Percentiles rank a stretch among this genome's conserved stretches.
Evolutionary conservation across 1,139 yeast genomes (phyloP).

Genomic region (Magnusiomyces magnusii): DNA sequence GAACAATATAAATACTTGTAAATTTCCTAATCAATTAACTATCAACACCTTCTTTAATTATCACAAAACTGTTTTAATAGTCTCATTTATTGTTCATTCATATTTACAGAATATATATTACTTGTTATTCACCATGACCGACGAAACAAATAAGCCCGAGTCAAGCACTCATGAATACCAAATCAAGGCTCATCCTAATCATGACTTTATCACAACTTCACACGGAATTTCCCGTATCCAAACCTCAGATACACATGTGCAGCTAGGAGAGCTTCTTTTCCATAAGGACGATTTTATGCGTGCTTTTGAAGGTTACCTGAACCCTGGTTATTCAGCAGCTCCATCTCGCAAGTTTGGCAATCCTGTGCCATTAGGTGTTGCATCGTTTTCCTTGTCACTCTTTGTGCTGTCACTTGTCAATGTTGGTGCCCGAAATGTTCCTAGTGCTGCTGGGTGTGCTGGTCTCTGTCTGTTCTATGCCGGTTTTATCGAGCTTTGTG

Average conservation of each 20-base stretch:
- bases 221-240: slow-evolving; percentile 2
- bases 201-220: not conserved
- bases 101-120: too few species aligned
- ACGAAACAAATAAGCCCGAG: not conserved
- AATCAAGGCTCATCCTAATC: slow-evolving; percentile 2
- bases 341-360: slow-evolving; percentile 67
- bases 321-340: slow-evolving; percentile 53
- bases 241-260: slow-evolving; percentile 29
- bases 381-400: slow-evolving; percentile 76
- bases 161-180: not conserved
- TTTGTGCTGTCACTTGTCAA: slow-evolving; percentile 67
- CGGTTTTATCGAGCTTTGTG: slow-evolving; percentile 61
- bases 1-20: too few species aligned
- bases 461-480: slow-evolving; percentile 77
- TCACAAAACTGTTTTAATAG: too few species aligned
- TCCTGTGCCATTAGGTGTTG: slow-evolving; percentile 79
- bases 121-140: not conserved
- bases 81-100: too few species aligned
- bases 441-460: slow-evolving; percentile 45
- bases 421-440: slow-evolving; percentile 53
- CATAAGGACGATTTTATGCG: slow-evolving; percentile 46
- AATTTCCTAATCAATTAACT: too few species aligned
- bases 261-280: slow-evolving; percentile 60
- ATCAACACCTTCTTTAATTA: too few species aligned
- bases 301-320: slow-evolving; percentile 64